These are phyloP conservation scores for Crotalaria pallida DNA, from an alignment of 306 rosid genomes.

Conservation along the genomic window DNA sequence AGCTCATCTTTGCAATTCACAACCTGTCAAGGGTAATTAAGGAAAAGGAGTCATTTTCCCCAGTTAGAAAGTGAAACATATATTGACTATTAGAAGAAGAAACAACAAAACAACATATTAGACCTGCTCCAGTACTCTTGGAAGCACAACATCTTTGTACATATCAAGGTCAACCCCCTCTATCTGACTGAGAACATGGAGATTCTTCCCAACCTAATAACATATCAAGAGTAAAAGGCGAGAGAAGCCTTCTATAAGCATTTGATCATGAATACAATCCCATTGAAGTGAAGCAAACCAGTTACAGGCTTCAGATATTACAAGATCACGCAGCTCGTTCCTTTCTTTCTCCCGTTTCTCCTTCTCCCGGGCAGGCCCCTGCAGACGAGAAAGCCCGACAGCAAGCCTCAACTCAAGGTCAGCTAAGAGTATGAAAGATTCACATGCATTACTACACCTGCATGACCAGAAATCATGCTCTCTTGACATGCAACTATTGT, in stretches of 20 bases:
- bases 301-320: constrained; percentile 60
- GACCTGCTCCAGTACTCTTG: constrained; percentile 98
- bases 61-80: constrained; percentile 3
- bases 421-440: constrained; percentile 97
- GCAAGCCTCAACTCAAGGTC: constrained; percentile 99
- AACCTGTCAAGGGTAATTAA: constrained; percentile 47
- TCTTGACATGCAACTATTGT: constrained; percentile 73
- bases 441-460: constrained; percentile 91
- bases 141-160: constrained; percentile 93
- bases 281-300: constrained; percentile 62
- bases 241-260: constrained; percentile 62
- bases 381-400: constrained; percentile 99
- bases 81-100: neutral
- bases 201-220: constrained; percentile 93
- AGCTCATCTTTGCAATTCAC: constrained; percentile 96
- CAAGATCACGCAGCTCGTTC: constrained; percentile 97
- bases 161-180: constrained; percentile 96
- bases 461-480: constrained; percentile 96
- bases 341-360: constrained; percentile 98
- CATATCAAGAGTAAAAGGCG: constrained; percentile 37
- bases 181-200: constrained; percentile 94
- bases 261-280: constrained; percentile 38
- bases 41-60: constrained; percentile 2
- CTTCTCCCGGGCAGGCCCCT: constrained; percentile 97
- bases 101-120: constrained; percentile 13